Conservation (phyloP, 2,329 filamentous ascomycete genomes). For the Ambrosiella xylebori region DNA sequence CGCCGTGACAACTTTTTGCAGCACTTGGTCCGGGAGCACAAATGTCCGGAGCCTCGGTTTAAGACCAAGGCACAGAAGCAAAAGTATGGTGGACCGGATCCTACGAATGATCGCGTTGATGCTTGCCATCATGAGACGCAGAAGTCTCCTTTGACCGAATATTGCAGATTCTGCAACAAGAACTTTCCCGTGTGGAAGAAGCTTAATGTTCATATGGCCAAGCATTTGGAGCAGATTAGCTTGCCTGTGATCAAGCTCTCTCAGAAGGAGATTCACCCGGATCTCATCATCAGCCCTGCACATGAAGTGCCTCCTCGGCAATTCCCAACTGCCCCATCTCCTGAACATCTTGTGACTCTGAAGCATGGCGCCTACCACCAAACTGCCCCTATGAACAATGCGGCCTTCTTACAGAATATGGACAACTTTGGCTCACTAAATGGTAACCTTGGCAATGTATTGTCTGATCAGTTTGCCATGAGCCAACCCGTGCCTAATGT, state of each 20-base stretch:
- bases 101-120: constrained; percentile 63
- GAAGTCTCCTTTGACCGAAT: constrained; percentile 52
- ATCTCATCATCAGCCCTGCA: constrained; percentile 51
- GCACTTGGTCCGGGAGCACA: constrained; percentile 82
- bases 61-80: constrained; percentile 56
- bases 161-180: constrained; percentile 76
- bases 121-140: constrained; percentile 54
- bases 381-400: neutral
- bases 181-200: constrained; percentile 78
- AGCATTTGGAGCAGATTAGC: constrained; percentile 86
- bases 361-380: neutral
- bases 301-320: constrained; percentile 34
- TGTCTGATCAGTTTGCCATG: neutral
- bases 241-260: constrained; percentile 57
- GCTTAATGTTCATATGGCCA: constrained; percentile 77
- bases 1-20: constrained; percentile 86
- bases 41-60: constrained; percentile 62
- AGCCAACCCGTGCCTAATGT: neutral
- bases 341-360: constrained; percentile 11
- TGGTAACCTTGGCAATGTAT: neutral
- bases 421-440: neutral
- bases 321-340: neutral
- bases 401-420: neutral
- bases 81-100: constrained; percentile 38
- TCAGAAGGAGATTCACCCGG: constrained; percentile 34